A percentile compares a stretch with the other conserved stretches of the same genome.
Conservation (phyloP, 192 early-diverging fungal genomes). For the Chytriomyces confervae region DNA sequence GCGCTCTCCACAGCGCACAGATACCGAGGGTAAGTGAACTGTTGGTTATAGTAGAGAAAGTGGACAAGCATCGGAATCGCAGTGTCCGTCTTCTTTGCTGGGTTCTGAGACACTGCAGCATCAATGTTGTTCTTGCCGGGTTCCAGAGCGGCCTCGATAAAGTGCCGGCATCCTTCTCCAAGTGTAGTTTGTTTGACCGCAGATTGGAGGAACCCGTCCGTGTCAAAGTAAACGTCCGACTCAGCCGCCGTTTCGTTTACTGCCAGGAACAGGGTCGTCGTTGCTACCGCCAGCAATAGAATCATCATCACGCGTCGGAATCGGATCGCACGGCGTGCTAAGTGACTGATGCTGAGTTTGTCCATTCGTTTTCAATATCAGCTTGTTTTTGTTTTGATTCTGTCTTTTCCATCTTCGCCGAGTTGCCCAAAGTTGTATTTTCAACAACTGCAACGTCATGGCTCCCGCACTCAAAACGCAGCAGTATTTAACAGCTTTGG, state of each 20-base stretch:
- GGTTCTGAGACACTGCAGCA: neutral
- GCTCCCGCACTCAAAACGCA: no score
- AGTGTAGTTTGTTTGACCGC: neutral
- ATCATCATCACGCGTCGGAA: neutral
- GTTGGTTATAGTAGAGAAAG: constrained; percentile 42
- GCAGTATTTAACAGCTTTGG: no score
- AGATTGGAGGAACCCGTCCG: neutral
- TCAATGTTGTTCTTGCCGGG: neutral
- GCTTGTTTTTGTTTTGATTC: no score
- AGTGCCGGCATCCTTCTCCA: neutral
- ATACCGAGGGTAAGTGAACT: constrained; percentile 29
- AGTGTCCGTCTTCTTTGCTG: neutral
- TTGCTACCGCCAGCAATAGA: neutral
- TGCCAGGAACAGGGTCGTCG: neutral
- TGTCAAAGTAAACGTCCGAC: neutral
- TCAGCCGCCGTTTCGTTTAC: neutral
- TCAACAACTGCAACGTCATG: no score
- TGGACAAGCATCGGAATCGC: constrained; percentile 13
- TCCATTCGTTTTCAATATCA: no score
- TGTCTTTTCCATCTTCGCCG: no score
- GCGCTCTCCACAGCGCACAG: constrained; percentile 46
- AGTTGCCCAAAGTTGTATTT: no score
- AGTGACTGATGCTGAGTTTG: no score
- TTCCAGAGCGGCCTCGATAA: neutral
- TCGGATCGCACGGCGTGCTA: neutral